Conservation (phyloP, 371 early-diverging fungal genomes). For the Apophysomyces variabilis region DNA sequence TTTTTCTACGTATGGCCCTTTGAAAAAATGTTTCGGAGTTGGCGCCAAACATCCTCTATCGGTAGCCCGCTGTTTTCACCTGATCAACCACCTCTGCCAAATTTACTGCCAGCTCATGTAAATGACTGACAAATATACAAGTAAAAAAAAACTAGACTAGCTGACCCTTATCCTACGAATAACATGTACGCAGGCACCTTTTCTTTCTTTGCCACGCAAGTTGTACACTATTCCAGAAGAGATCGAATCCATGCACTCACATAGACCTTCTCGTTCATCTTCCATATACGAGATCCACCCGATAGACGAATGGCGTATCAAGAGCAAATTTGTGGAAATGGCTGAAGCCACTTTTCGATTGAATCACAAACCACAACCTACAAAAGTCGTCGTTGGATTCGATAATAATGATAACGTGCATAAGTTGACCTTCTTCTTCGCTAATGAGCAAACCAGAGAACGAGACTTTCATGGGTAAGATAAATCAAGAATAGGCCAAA, state of each 20-base stretch:
- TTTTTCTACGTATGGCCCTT: neutral
- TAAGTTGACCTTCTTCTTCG: slow-evolving; percentile 11
- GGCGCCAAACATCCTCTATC: neutral
- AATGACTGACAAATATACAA: neutral
- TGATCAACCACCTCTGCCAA: slow-evolving; percentile 2
- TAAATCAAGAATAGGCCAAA: neutral
- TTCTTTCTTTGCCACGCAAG: slow-evolving; percentile 10
- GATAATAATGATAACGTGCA: slow-evolving; percentile 16
- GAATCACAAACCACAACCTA: slow-evolving; percentile 8
- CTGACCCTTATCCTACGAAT: neutral
- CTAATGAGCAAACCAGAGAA: slow-evolving; percentile 9
- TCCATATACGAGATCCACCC: neutral
- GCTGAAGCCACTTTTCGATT: slow-evolving; percentile 11
- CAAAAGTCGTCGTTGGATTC: slow-evolving; percentile 16
- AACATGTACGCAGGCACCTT: neutral
- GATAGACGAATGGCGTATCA: slow-evolving; percentile 5
- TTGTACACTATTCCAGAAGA: slow-evolving; percentile 26
- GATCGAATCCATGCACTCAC: slow-evolving; percentile 14
- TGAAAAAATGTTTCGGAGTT: neutral
- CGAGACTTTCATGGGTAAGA: slow-evolving; percentile 14
- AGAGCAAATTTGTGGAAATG: neutral
- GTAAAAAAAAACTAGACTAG: neutral
- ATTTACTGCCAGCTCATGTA: neutral
- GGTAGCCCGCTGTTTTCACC: neutral
- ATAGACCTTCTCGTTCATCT: neutral